Evolutionary conservation across 2,329 filamentous ascomycete genomes (phyloP), one percentile per base, ranked within the genome.

Genomic region (Fusarium staphyleae): DNA sequence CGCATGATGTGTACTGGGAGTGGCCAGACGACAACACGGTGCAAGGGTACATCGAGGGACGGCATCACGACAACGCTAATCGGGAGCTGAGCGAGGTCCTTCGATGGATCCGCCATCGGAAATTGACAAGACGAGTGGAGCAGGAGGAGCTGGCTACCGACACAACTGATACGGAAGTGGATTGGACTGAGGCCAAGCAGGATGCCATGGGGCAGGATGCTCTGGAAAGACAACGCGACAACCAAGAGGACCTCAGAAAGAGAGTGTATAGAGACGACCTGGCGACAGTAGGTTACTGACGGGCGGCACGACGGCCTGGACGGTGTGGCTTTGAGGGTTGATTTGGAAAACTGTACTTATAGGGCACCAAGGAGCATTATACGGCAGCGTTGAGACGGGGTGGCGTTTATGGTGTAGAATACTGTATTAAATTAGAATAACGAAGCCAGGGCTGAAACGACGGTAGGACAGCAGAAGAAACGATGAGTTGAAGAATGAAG

Each of bases 1-100:
- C 56, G 13, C 57, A 64, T 28, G 62, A 57, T 11, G 36, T 70
- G 47, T 57, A 48, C 10, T 74, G 67, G 64, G 48, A 69, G 32
- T 79, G 78, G 78, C 78, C 79, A 1, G 68, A 72, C 29, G 66
- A 71, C 7, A 64, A 66, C 32, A 69, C 73, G 15, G 70, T 78
- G 13, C 55, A 67, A 36, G 63, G 65, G 4, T 80, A 74, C 43
- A 62, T 71, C 13, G 47, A 67, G 29, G 48, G 51, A 22, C 55
- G 59, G 30, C 59, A 67, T 18, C 43, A 60, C 18, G 59, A 67
- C 5, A 66, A 69, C 18, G 66, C 62, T 14, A 57, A 69, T 13
- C 42, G 45, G 28, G 62, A 60, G 26, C 54, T 75, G 48, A 57
- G 55, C 24, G 55, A 62, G 24, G 60, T 68, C 18, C 57, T 72